Conservation (phyloP, 1,139 yeast genomes). For the Kodamaea anthophila region DNA sequence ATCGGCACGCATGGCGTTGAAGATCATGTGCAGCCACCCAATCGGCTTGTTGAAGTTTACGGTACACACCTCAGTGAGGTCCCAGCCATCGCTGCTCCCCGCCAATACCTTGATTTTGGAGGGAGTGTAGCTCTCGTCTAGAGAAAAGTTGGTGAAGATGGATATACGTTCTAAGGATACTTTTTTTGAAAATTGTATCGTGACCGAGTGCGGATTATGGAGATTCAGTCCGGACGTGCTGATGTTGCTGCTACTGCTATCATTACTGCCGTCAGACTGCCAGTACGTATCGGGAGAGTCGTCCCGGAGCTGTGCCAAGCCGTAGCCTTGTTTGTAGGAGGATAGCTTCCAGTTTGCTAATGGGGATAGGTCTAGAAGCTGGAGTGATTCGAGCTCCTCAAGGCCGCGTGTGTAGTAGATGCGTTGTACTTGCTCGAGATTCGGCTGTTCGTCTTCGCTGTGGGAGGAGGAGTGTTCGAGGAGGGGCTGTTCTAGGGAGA, state of each 20-base stretch:
- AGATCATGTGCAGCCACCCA: constrained; percentile 80
- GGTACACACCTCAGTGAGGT: constrained; percentile 66
- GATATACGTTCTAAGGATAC: constrained; percentile 68
- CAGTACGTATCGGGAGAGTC: constrained; percentile 74
- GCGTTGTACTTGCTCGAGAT: constrained; percentile 25
- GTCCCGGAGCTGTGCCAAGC: constrained; percentile 63
- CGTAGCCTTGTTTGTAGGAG: constrained; percentile 67
- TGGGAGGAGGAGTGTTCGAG: too few relatives aligned
- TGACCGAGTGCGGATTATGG: constrained; percentile 78
- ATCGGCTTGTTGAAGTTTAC: constrained; percentile 64
- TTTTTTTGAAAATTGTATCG: constrained; percentile 73
- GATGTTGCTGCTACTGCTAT: constrained; percentile 16
- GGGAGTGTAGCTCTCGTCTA: constrained; percentile 94
- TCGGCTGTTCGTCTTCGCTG: constrained; percentile 14
- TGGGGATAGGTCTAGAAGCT: constrained; percentile 67
- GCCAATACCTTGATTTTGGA: constrained; percentile 62
- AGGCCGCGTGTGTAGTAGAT: constrained; percentile 45
- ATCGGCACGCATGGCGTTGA: constrained; percentile 54
- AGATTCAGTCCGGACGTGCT: constrained; percentile 21
- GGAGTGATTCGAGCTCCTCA: constrained; percentile 51
- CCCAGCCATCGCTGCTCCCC: constrained; percentile 80
- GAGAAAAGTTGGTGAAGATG: constrained; percentile 56
- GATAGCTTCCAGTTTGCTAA: constrained; percentile 85
- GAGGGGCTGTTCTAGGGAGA: too few relatives aligned
- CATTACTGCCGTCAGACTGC: constrained; percentile 85